Evolutionary conservation across 2,329 filamentous ascomycete species (phyloP), one percentile per base, ranked within the genome.

Genomic region (Aspergillus sp.): DNA sequence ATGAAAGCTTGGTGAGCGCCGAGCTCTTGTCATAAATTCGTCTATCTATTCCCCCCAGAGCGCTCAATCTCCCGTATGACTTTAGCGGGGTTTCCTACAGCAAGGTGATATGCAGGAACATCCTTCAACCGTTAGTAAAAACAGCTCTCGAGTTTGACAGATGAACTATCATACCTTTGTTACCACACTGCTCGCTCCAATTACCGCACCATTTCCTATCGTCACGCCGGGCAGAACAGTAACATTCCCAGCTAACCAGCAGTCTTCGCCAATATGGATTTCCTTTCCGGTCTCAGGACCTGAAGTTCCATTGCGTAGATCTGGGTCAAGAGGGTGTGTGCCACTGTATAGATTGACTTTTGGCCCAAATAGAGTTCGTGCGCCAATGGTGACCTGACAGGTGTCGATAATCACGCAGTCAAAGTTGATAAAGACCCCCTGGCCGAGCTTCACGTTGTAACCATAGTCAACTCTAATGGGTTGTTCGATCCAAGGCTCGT

Each of bases 181-280:
- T 22, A 96, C 91, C 4, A 96, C 89, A 70, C 88, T 91, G 1
- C 89, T 90, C 1, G 92, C 91, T 1, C 90, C 92, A 59, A 96
- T 82, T 0, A 87, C 89, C 4, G 79, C 81, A 0, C 91, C 91
- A 54, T 82, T 80, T 0, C 92, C 91, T 62, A 96, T 88, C 1
- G 83, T 93, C 22, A 96, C 86, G 0, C 91, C 91, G 0, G 90
- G 86, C 44, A 93, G 77, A 17, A 96, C 83, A 20, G 80, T 84
- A 5, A 86, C 86, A 67, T 87, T 88, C 0, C 89, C 89, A 1
- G 87, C 89, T 30, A 93, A 75, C 90, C 90, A 91, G 74, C 89
- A 90, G 76, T 96, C 91, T 62, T 91, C 87, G 0, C 88, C 90
- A 53, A 96, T 86, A 34, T 79, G 82, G 60, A 96, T 90, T 9